Conservation (phyloP, 805 yeast species). For the Citeromyces matritensis region DNA sequence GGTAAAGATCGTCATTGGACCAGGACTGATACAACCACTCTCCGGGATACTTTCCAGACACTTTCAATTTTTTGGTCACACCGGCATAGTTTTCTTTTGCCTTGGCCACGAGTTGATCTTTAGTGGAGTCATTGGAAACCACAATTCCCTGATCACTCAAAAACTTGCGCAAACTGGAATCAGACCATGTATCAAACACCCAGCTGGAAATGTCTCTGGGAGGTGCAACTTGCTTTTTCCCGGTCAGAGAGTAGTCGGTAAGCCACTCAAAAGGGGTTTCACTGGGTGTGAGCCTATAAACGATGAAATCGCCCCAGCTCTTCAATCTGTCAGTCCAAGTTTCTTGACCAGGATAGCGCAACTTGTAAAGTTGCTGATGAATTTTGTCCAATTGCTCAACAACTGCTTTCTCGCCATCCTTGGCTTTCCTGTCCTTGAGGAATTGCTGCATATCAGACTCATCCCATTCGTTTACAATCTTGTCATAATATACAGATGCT, state of each 20-base stretch:
- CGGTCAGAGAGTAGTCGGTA: no score
- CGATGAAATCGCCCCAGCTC: no score
- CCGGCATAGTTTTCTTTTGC: conserved; percentile 24
- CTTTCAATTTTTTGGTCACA: conserved; percentile 18
- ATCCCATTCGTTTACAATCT: conserved; percentile 15
- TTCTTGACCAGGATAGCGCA: no score
- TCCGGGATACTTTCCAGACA: conserved; percentile 31
- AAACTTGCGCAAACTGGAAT: conserved; percentile 15
- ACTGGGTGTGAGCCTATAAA: background rate
- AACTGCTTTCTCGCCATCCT: conserved; percentile 8
- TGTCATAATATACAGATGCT: background rate
- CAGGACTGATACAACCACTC: conserved; percentile 37
- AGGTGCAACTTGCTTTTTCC: conserved; percentile 6
- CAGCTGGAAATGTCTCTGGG: conserved; percentile 16
- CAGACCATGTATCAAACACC: conserved; percentile 34
- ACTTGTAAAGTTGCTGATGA: no score
- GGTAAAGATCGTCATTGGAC: conserved; percentile 29
- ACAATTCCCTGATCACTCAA: conserved; percentile 16
- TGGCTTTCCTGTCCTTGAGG: conserved; percentile 14
- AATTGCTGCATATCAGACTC: conserved; percentile 16
- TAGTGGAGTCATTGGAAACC: conserved; percentile 11
- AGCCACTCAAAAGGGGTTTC: background rate
- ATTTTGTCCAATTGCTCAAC: no score
- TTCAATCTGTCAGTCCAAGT: no score
- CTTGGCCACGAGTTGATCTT: conserved; percentile 22